These are phyloP conservation scores for Myxozyma nipponensis DNA, from an alignment of 805 yeast genomes.

Conservation along the genomic window DNA sequence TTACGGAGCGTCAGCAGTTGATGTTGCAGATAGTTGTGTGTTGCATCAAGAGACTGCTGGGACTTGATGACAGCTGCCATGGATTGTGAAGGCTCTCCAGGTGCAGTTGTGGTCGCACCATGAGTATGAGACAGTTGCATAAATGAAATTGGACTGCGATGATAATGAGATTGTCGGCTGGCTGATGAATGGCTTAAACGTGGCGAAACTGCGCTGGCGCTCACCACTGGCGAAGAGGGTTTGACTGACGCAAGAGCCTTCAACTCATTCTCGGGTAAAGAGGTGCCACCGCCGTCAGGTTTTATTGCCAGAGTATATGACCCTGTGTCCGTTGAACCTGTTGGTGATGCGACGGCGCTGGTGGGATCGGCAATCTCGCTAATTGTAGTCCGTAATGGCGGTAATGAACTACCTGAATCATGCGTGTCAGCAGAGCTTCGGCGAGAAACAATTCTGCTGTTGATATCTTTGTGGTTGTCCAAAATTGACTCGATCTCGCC, in stretches of 20 bases:
- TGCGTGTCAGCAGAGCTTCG: constrained; percentile 13
- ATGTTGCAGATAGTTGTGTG: constrained; percentile 41
- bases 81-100: background rate
- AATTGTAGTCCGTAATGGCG: background rate
- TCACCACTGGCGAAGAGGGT: background rate
- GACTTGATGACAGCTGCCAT: background rate
- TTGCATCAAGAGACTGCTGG: background rate
- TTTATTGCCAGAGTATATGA: too few relatives aligned
- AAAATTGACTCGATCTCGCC: constrained; percentile 18
- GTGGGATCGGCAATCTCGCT: too few relatives aligned
- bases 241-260: background rate
- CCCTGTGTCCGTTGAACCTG: background rate
- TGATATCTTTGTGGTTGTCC: constrained; percentile 19
- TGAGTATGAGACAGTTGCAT: constrained; percentile 13
- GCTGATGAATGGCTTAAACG: background rate
- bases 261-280: background rate
- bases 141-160: constrained; percentile 7
- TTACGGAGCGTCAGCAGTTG: constrained; percentile 55
- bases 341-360: background rate
- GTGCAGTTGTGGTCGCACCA: background rate
- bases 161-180: background rate
- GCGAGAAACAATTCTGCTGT: constrained; percentile 11
- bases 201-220: background rate
- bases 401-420: background rate
- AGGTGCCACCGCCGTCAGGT: too few relatives aligned